Evolutionary conservation across 2,329 filamentous ascomycete genomes (phyloP), one percentile per base, ranked within the genome.

Genomic region (Apiospora malaysiana): DNA sequence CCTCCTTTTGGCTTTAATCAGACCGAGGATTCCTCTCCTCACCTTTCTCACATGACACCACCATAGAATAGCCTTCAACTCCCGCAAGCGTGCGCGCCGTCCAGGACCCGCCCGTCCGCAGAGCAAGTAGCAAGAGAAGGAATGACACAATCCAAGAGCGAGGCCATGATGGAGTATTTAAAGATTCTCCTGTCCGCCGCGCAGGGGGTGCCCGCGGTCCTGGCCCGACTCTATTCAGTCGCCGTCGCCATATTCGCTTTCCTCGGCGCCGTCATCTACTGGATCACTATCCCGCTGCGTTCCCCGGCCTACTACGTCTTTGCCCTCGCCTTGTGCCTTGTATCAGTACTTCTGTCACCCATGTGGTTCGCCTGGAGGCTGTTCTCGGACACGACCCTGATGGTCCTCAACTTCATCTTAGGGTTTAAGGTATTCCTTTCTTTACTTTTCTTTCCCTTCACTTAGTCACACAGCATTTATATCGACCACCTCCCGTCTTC

Each of bases 311-410:
- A 77, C 65, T 76, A 76, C 68, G 46, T 73, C 37, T 75, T 74
- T 8, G 56, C 32, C 9, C 4, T 63, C 32, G 9, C 12, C 21
- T 63, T 32, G 69, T 45, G 71, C 42, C 45, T 76, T 32, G 25
- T 79, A 67, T 66, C 71, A 14, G 78, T 79, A 70, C 63, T 80
- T 49, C 71, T 80, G 45, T 79, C 78, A 45, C 79, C 79, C 16
- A 18, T 78, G 23, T 75, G 75, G 74, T 71, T 71, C 47, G 71
- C 78, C 12, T 65, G 76, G 69, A 73, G 67, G 3, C 46, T 73
- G 10, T 66, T 73, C 45, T 68, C 75, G 10, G 71, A 69, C 27
- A 47, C 66, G 10, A 63, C 68, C 10, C 70, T 74, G 40, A 73
- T 75, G 23, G 69, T 70, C 9, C 59, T 77, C 4, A 70, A 73